Evolutionary conservation across 345 rosid species (phyloP).

Genomic region (Cardiospermum halicacabum): DNA sequence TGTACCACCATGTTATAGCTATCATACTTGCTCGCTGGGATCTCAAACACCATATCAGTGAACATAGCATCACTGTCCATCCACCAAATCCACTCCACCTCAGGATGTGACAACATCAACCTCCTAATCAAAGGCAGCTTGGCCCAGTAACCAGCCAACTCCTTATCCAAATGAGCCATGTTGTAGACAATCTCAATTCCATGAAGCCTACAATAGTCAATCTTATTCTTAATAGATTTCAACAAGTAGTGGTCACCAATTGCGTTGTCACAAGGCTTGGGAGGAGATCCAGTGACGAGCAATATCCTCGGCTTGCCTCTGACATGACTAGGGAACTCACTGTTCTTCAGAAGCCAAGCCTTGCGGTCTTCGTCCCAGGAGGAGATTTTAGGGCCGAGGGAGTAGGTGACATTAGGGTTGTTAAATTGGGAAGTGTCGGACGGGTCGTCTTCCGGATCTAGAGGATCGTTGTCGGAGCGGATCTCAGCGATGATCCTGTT

Average conservation of each 20-base stretch:
- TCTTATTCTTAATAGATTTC: conserved; percentile 85
- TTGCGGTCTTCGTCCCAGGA: conserved; percentile 65
- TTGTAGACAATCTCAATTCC: conserved; percentile 96
- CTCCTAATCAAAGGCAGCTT: conserved; percentile 84
- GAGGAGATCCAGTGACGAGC: conserved; percentile 87
- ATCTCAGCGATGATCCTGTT: conserved; percentile 83
- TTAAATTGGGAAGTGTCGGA: conserved; percentile 43
- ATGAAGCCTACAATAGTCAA: conserved; percentile 92
- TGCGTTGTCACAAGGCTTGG: conserved; percentile 85
- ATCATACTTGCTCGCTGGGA: conserved; percentile 53
- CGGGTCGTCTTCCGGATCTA: conserved; percentile 44
- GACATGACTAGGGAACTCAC: conserved; percentile 61
- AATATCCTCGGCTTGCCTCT: conserved; percentile 64
- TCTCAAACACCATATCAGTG: conserved; percentile 90
- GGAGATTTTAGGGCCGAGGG: conserved; percentile 68
- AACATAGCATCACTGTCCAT: conserved; percentile 99
- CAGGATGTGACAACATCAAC: conserved; percentile 88
- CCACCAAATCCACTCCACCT: conserved; percentile 98
- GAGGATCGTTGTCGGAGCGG: conserved; percentile 78
- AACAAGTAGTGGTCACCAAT: conserved; percentile 89
- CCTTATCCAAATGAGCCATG: conserved; percentile 93
- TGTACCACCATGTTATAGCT: conserved; percentile 78
- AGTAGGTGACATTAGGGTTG: conserved; percentile 59
- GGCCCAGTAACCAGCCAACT: conserved; percentile 96
- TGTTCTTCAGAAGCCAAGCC: conserved; percentile 59